These are phyloP conservation scores for Aspergillus ostianus DNA, from an alignment of 495 filamentous ascomycete genomes.

Conservation along the genomic window DNA sequence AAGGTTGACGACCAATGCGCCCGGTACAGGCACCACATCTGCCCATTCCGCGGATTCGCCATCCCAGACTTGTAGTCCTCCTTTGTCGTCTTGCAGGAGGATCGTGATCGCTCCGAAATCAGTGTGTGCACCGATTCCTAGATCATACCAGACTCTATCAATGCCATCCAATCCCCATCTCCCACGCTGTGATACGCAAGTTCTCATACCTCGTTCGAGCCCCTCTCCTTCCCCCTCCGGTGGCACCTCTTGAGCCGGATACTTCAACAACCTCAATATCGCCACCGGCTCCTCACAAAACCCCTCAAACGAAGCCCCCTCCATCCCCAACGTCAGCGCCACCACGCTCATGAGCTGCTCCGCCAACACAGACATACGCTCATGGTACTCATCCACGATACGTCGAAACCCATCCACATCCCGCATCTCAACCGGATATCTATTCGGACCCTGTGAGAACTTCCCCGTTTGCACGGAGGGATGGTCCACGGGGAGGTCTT, in stretches of 20 bases:
- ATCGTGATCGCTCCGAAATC: slow-evolving; percentile 51
- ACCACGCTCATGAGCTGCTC: slow-evolving; percentile 33
- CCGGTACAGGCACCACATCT: slow-evolving; percentile 32
- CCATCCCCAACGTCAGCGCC: slow-evolving; percentile 40
- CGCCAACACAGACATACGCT: slow-evolving; percentile 19
- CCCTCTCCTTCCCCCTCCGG: slow-evolving; percentile 22
- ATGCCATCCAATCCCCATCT: neutral
- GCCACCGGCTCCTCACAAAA: slow-evolving; percentile 35
- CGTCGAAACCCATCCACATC: slow-evolving; percentile 31
- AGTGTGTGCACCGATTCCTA: slow-evolving; percentile 50
- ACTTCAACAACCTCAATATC: slow-evolving; percentile 43
- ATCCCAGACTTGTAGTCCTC: slow-evolving; percentile 46
- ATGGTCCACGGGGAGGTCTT: slow-evolving; percentile 33
- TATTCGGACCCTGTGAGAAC: slow-evolving; percentile 44
- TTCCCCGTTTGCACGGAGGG: slow-evolving; percentile 28
- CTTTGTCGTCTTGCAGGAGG: slow-evolving; percentile 38
- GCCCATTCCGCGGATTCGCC: slow-evolving; percentile 26
- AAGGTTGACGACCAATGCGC: slow-evolving; percentile 48
- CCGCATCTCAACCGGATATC: slow-evolving; percentile 37
- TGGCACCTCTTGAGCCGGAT: slow-evolving; percentile 39
- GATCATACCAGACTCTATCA: neutral
- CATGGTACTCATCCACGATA: slow-evolving; percentile 30
- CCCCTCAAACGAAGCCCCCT: slow-evolving; percentile 35
- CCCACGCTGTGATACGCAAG: neutral
- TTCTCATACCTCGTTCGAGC: slow-evolving; percentile 2